phyloP scores from a whole-genome alignment of 2,329 filamentous ascomycete species.

The Fusarium poae region DNA sequence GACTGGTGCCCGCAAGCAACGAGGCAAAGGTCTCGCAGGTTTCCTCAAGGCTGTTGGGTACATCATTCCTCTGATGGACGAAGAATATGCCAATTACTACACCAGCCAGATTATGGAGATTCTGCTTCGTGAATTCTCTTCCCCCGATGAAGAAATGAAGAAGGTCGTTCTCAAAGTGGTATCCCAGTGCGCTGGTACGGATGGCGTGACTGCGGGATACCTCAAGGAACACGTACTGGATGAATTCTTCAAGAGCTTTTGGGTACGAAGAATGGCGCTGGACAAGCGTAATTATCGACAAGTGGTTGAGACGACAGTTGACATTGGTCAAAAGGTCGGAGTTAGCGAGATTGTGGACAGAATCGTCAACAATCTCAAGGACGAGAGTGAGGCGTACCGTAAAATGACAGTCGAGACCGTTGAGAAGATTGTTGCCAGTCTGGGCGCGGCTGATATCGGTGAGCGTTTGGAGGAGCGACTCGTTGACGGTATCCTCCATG shows the following conservation, averaged over 20 bases:
- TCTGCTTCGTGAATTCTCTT: slow-evolving; percentile 92
- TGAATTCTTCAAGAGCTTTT: slow-evolving; percentile 99
- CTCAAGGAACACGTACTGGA: slow-evolving; percentile 94
- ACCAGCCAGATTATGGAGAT: slow-evolving; percentile 99
- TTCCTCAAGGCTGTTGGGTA: slow-evolving; percentile 98
- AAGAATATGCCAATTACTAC: slow-evolving; percentile 99
- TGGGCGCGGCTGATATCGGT: slow-evolving; percentile 93
- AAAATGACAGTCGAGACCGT: slow-evolving; percentile 99
- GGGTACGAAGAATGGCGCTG: slow-evolving; percentile 95
- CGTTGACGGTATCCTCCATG: slow-evolving; percentile 93
- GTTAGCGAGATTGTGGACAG: slow-evolving; percentile 94
- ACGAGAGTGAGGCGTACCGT: slow-evolving; percentile 96
- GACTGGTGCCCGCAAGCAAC: slow-evolving; percentile 95
- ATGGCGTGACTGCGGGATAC: slow-evolving; percentile 94
- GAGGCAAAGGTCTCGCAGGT: slow-evolving; percentile 93
- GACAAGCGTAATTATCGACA: slow-evolving; percentile 98
- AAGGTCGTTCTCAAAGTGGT: slow-evolving; percentile 98
- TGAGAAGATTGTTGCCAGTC: slow-evolving; percentile 93
- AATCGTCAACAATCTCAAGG: slow-evolving; percentile 95
- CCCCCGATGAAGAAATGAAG: slow-evolving; percentile 99
- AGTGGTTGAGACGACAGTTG: slow-evolving; percentile 97
- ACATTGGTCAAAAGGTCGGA: slow-evolving; percentile 97
- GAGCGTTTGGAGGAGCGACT: slow-evolving; percentile 92
- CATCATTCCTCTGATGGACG: slow-evolving; percentile 99
- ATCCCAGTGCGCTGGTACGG: slow-evolving; percentile 93